These are phyloP conservation scores for Monosporascus sp. DNA, from an alignment of 2,329 filamentous ascomycete species.

Conservation along the genomic window DNA sequence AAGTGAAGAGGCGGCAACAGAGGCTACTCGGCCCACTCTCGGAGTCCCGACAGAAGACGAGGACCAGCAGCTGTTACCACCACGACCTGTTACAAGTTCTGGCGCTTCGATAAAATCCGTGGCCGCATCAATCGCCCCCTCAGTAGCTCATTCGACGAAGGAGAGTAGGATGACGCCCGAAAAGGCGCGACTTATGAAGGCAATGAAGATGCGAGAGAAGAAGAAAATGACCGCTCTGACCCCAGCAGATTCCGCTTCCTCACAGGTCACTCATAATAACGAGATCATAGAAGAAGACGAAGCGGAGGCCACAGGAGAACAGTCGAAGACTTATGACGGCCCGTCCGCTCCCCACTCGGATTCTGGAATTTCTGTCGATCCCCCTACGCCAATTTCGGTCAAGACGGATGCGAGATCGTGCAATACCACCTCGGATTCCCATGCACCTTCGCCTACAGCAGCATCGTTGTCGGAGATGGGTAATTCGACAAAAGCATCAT, in stretches of 20 bases:
- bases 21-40: slow-evolving; percentile 32
- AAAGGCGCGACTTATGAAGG: slow-evolving; percentile 90
- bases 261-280: slow-evolving; percentile 16
- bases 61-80: slow-evolving; percentile 28
- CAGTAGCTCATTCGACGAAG: slow-evolving; percentile 26
- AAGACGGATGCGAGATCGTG: slow-evolving; percentile 42
- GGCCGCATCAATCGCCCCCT: slow-evolving; percentile 37
- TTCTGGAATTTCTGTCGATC: slow-evolving; percentile 51
- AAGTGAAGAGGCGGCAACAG: slow-evolving; percentile 31
- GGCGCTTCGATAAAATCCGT: slow-evolving; percentile 38
- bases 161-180: slow-evolving; percentile 69
- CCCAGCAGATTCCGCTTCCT: slow-evolving; percentile 19
- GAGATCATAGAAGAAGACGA: slow-evolving; percentile 17
- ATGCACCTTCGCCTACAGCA: slow-evolving; percentile 51
- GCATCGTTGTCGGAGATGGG: slow-evolving; percentile 48
- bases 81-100: slow-evolving; percentile 41
- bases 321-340: slow-evolving; percentile 18
- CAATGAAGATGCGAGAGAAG: slow-evolving; percentile 81
- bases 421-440: slow-evolving; percentile 50
- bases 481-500: slow-evolving; percentile 59
- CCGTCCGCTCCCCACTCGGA: slow-evolving; percentile 44
- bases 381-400: slow-evolving; percentile 29
- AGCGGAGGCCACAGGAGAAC: slow-evolving; percentile 19
- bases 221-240: slow-evolving; percentile 38
- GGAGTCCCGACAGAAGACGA: slow-evolving; percentile 21